Evolutionary conservation across 2,329 filamentous ascomycete genomes (phyloP).

Genomic region (Pseudogymnoascus sp.): DNA sequence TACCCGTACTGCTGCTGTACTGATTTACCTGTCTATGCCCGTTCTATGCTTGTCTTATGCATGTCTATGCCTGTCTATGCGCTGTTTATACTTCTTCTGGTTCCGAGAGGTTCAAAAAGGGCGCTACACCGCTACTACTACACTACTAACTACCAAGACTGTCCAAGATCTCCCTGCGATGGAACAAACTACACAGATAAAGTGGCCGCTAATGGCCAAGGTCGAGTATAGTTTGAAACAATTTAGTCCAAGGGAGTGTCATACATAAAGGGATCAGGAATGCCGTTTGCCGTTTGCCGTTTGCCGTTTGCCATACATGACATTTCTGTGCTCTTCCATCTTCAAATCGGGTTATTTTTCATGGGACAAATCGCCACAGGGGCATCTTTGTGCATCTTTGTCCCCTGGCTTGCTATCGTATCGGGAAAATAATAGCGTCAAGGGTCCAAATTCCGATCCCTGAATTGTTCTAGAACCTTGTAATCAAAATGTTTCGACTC

Average conservation of each 20-base stretch:
- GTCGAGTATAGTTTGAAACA: background rate
- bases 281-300: background rate
- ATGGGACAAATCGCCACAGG: background rate
- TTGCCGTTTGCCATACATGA: background rate
- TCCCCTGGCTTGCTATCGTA: background rate
- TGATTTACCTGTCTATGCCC: background rate
- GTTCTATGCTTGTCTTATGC: background rate
- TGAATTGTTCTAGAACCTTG: slow-evolving; percentile 1
- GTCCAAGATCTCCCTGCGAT: background rate
- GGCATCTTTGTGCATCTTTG: background rate
- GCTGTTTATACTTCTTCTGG: background rate
- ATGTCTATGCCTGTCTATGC: background rate
- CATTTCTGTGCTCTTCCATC: background rate
- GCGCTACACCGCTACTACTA: slow-evolving; percentile 2
- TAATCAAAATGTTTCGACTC: slow-evolving; percentile 1
- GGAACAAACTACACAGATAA: slow-evolving; percentile 3
- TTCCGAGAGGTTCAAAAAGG: background rate
- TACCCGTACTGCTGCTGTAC: background rate
- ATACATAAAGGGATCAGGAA: background rate
- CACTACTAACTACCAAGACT: background rate
- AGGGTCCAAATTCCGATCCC: background rate
- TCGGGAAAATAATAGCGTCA: background rate
- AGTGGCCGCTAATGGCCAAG: background rate
- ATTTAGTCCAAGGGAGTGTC: background rate
- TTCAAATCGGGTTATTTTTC: background rate